Evolutionary conservation across 352 stramenopile species (phyloP).

Genomic region (Sclerospora graminicola): DNA sequence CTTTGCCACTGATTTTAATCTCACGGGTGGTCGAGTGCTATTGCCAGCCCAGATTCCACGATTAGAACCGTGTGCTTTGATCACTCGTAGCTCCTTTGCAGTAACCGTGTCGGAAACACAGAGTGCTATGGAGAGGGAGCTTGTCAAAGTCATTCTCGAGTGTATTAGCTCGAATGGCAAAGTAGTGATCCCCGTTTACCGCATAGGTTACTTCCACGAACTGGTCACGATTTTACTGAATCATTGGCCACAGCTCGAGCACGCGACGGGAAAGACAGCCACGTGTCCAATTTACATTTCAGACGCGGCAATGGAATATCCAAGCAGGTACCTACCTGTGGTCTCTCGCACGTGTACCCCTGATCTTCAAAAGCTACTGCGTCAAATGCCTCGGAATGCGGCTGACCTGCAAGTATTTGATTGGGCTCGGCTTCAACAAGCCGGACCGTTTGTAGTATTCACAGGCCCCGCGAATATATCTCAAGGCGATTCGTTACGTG

Average conservation of each 20-base stretch:
- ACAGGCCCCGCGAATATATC: conserved; percentile 66
- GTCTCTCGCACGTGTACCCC: conserved; percentile 52
- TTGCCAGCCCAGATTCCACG: conserved; percentile 59
- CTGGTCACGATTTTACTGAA: conserved; percentile 56
- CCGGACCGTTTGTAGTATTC: conserved; percentile 69
- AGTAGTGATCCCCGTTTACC: conserved; percentile 76
- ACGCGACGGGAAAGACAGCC: conserved; percentile 12
- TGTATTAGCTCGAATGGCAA: conserved; percentile 66
- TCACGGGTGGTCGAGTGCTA: conserved; percentile 57
- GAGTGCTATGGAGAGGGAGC: conserved; percentile 69
- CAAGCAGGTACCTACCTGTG: conserved; percentile 45
- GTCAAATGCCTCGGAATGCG: conserved; percentile 8
- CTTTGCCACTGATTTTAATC: conserved; percentile 74
- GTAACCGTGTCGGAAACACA: conserved; percentile 79
- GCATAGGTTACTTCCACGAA: conserved; percentile 75
- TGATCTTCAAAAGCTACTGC: conserved; percentile 26
- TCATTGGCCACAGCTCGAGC: conserved; percentile 59
- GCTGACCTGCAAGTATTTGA: conserved; percentile 45
- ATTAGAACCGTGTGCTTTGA: conserved; percentile 41
- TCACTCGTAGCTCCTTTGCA: conserved; percentile 66
- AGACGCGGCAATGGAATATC: conserved; percentile 48
- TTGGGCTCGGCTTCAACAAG: conserved; percentile 54
- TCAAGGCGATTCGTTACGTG: conserved; percentile 55
- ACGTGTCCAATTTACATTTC: conserved; percentile 58
- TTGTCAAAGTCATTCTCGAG: conserved; percentile 70